phyloP scores from a whole-genome alignment of 2,329 filamentous ascomycete species.

The Exophiala mesophila region DNA sequence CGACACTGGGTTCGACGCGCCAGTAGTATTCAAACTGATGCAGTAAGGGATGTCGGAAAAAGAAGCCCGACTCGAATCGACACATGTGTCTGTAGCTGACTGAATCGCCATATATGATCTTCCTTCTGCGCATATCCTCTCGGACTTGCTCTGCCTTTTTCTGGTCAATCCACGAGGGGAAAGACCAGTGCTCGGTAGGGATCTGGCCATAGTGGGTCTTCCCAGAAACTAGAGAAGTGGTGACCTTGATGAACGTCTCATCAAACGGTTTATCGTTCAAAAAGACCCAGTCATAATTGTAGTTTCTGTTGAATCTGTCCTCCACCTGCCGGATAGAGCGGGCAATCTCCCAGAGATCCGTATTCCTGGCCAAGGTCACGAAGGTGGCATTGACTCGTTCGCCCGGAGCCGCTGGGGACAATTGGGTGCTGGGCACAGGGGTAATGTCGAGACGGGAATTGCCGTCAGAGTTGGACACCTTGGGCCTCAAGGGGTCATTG shows the following conservation, averaged over 20 bases:
- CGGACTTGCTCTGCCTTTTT: slow-evolving; percentile 86
- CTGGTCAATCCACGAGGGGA: slow-evolving; percentile 91
- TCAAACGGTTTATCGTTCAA: slow-evolving; percentile 95
- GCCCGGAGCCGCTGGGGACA: slow-evolving; percentile 51
- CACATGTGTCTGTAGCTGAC: slow-evolving; percentile 99
- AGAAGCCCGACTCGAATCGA: slow-evolving; percentile 97
- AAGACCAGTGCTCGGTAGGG: slow-evolving; percentile 91
- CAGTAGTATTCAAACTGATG: slow-evolving; percentile 98
- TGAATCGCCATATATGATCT: slow-evolving; percentile 98
- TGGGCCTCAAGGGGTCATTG: slow-evolving; percentile 14
- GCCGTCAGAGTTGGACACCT: slow-evolving; percentile 12
- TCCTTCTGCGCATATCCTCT: slow-evolving; percentile 86
- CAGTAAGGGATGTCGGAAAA: slow-evolving; percentile 93
- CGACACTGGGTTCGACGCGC: slow-evolving; percentile 95
- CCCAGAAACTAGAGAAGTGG: slow-evolving; percentile 81
- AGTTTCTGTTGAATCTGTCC: slow-evolving; percentile 95
- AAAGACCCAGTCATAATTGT: slow-evolving; percentile 99
- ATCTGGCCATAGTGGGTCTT: slow-evolving; percentile 89
- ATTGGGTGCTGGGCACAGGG: slow-evolving; percentile 9
- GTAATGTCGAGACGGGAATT: slow-evolving; percentile 6
- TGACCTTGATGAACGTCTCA: slow-evolving; percentile 88
- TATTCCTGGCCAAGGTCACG: slow-evolving; percentile 88
- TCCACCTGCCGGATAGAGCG: slow-evolving; percentile 94
- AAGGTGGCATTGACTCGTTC: slow-evolving; percentile 95
- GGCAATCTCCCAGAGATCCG: slow-evolving; percentile 93